A percentile compares a stretch with the other conserved stretches of the same genome.
These are phyloP conservation scores for Diaporthe capsici DNA, from an alignment of 2,329 filamentous ascomycete species.

Conservation along the genomic window DNA sequence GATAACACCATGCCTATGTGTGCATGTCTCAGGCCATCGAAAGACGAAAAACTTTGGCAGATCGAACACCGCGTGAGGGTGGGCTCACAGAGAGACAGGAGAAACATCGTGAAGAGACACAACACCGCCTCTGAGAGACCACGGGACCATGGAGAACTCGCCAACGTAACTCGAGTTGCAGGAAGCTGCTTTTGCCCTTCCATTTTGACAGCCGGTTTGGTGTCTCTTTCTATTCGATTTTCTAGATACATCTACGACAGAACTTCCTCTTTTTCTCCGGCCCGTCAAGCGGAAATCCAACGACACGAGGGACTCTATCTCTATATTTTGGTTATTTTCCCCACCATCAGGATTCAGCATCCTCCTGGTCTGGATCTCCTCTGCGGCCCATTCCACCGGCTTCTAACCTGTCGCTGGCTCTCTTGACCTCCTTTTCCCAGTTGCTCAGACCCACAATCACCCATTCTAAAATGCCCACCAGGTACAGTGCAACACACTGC, in stretches of 20 bases:
- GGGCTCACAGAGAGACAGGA: neutral
- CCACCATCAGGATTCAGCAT: neutral
- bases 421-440: constrained; percentile 81
- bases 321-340: neutral
- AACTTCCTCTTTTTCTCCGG: neutral
- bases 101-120: neutral
- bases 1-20: neutral
- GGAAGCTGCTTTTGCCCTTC: neutral
- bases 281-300: neutral
- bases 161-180: neutral
- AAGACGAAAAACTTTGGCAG: neutral
- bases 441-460: constrained; percentile 81
- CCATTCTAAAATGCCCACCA: constrained; percentile 86
- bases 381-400: constrained; percentile 47
- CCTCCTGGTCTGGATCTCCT: neutral
- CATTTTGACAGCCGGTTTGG: neutral
- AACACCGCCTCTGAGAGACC: neutral
- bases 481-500: constrained; percentile 84
- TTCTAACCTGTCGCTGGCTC: constrained; percentile 80
- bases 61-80: neutral
- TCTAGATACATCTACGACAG: too few relatives aligned
- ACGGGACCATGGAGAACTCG: neutral
- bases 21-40: constrained; percentile 2
- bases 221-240: neutral
- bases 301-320: too few relatives aligned